phyloP scores from a whole-genome alignment of 345 rosid genomes.

The Sapria himalayana region DNA sequence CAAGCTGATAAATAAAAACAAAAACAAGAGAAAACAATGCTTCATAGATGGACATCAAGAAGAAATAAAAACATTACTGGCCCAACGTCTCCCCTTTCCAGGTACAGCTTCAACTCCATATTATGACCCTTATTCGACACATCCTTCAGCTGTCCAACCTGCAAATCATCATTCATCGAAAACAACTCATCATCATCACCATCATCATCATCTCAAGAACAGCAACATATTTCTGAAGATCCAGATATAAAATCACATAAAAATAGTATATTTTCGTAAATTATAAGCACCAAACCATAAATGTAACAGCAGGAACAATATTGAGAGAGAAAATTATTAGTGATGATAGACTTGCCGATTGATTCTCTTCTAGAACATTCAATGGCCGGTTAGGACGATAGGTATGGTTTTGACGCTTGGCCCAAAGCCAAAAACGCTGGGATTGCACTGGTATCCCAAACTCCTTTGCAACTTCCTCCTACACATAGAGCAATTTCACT shows the following conservation, averaged over 20 bases:
- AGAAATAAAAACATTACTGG: conserved; percentile 24
- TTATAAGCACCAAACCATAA: background rate
- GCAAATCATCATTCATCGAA: too few relatives aligned
- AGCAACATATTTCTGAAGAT: background rate
- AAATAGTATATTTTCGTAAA: background rate
- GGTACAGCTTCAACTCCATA: conserved; percentile 68
- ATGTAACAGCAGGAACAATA: background rate
- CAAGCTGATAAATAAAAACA: conserved; percentile 4
- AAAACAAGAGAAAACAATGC: background rate
- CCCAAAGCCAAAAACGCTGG: conserved; percentile 95
- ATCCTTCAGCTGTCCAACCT: conserved; percentile 93
- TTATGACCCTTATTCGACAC: conserved; percentile 49
- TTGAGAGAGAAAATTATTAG: conserved; percentile 1
- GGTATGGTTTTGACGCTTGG: conserved; percentile 86
- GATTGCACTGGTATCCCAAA: conserved; percentile 63
- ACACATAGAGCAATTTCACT: too few relatives aligned
- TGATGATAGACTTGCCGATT: conserved; percentile 25
- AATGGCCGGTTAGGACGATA: conserved; percentile 79
- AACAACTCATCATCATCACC: too few relatives aligned
- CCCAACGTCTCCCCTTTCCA: conserved; percentile 77
- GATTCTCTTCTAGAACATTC: conserved; percentile 55
- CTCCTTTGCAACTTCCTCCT: conserved; percentile 95
- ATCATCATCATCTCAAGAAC: too few relatives aligned
- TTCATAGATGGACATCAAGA: conserved; percentile 4
- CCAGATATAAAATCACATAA: background rate